Percentiles rank a stretch among this genome's conserved stretches.
Conservation (phyloP, 176 grass and related monocot species). For the Oryza nivara region DNA sequence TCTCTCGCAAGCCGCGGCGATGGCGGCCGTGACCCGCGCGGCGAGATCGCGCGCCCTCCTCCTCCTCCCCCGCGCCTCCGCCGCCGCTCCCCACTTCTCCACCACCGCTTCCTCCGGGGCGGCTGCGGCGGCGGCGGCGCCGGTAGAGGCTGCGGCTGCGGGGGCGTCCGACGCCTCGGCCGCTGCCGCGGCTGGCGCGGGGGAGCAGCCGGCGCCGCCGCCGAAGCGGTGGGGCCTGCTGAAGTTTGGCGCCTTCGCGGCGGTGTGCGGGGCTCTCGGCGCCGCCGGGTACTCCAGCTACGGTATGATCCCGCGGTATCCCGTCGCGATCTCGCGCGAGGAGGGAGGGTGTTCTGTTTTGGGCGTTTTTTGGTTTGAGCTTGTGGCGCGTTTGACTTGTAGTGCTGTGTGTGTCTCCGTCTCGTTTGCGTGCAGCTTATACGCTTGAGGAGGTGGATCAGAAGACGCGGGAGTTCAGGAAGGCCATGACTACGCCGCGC, state of each 20-base stretch:
- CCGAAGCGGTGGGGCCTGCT: slow-evolving; percentile 53
- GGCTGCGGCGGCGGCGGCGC: neutral
- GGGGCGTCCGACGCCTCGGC: neutral
- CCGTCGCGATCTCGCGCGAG: slow-evolving; percentile 6
- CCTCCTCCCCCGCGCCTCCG: slow-evolving; percentile 16
- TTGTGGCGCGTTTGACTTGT: slow-evolving; percentile 19
- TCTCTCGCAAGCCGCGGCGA: slow-evolving; percentile 36
- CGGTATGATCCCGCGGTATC: slow-evolving; percentile 45
- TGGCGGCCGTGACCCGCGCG: slow-evolving; percentile 45
- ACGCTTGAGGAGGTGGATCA: slow-evolving; percentile 55
- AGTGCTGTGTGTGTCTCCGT: slow-evolving; percentile 1
- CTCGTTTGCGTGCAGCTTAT: slow-evolving; percentile 54
- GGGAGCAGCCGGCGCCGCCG: slow-evolving; percentile 3
- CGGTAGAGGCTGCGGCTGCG: too few species aligned
- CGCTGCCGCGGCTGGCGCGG: slow-evolving; percentile 1
- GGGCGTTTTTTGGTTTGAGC: neutral
- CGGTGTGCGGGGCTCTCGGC: slow-evolving; percentile 56
- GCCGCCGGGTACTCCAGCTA: slow-evolving; percentile 59
- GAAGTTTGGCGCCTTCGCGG: slow-evolving; percentile 65
- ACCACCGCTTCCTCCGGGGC: neutral
- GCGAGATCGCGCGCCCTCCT: slow-evolving; percentile 47
- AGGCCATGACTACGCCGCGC: slow-evolving; percentile 23
- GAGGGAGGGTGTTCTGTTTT: neutral
- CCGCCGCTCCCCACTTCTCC: neutral
- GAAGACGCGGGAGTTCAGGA: slow-evolving; percentile 63